Conservation (phyloP, 352 stramenopile genomes). For the Pythium volutum region DNA sequence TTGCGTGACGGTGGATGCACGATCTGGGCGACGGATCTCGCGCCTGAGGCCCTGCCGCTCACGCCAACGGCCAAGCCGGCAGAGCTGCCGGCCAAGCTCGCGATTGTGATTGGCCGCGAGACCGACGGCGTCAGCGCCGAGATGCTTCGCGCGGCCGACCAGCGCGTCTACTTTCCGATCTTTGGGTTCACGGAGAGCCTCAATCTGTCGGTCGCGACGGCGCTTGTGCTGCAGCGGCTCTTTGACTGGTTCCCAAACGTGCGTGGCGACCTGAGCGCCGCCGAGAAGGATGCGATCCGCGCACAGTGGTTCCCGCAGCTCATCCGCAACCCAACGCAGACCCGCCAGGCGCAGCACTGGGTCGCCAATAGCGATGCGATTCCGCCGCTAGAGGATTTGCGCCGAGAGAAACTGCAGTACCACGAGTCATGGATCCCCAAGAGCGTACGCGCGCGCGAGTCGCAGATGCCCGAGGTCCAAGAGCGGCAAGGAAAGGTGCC, state of each 20-base stretch:
- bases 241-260: slow-evolving; percentile 71
- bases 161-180: slow-evolving; percentile 92
- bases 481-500: slow-evolving; percentile 38
- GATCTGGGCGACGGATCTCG: slow-evolving; percentile 92
- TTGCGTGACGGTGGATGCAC: slow-evolving; percentile 56
- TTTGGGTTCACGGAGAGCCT: slow-evolving; percentile 93
- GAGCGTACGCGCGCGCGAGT: slow-evolving; percentile 51
- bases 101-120: slow-evolving; percentile 93
- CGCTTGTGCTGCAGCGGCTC: slow-evolving; percentile 89
- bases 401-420: slow-evolving; percentile 44
- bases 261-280: slow-evolving; percentile 47
- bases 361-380: slow-evolving; percentile 38
- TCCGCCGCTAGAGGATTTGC: slow-evolving; percentile 47
- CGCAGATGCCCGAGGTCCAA: slow-evolving; percentile 59
- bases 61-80: slow-evolving; percentile 35
- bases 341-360: slow-evolving; percentile 50
- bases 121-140: slow-evolving; percentile 87
- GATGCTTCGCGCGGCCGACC: slow-evolving; percentile 85
- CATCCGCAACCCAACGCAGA: slow-evolving; percentile 66
- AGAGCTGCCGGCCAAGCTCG: slow-evolving; percentile 82
- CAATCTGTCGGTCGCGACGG: slow-evolving; percentile 92
- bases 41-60: slow-evolving; percentile 61
- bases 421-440: slow-evolving; percentile 67
- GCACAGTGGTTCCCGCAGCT: slow-evolving; percentile 60
- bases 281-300: slow-evolving; percentile 50